Conservation (phyloP, 2,329 filamentous ascomycete species). For the Cytospora mali region DNA sequence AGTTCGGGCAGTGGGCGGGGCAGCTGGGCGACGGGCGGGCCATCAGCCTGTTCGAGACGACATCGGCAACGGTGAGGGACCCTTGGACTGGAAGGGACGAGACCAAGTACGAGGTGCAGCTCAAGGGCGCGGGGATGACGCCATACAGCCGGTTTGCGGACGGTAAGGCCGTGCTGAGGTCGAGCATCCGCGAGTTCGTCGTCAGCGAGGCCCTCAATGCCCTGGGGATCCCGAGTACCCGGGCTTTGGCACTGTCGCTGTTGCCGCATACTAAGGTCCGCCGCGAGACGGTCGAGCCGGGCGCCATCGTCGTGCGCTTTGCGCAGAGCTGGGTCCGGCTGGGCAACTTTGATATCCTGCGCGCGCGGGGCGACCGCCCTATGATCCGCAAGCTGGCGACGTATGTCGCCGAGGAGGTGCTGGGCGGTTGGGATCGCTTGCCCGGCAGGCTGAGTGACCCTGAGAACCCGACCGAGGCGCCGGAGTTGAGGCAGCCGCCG, state of each 20-base stretch:
- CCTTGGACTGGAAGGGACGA: constrained; percentile 29
- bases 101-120: constrained; percentile 80
- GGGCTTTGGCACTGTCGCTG: constrained; percentile 81
- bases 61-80: constrained; percentile 67
- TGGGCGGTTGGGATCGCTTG: constrained; percentile 83
- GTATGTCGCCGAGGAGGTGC: constrained; percentile 86
- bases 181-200: constrained; percentile 91
- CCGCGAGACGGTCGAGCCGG: constrained; percentile 82
- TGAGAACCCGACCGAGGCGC: constrained; percentile 50
- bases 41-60: constrained; percentile 91
- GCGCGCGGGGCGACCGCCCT: constrained; percentile 76
- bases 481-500: constrained; percentile 41
- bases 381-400: constrained; percentile 75
- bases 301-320: constrained; percentile 89
- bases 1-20: constrained; percentile 87
- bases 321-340: constrained; percentile 90
- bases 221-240: constrained; percentile 80
- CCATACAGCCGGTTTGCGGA: constrained; percentile 97
- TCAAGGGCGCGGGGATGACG: constrained; percentile 92
- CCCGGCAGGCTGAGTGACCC: constrained; percentile 62
- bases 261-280: constrained; percentile 72
- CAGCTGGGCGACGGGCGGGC: constrained; percentile 94
- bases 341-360: constrained; percentile 93
- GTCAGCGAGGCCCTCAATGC: constrained; percentile 89
- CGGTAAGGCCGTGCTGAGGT: constrained; percentile 88